Evolutionary conservation across 768 basidiomycete species (phyloP).

Genomic region (Leccinum truebloodii): DNA sequence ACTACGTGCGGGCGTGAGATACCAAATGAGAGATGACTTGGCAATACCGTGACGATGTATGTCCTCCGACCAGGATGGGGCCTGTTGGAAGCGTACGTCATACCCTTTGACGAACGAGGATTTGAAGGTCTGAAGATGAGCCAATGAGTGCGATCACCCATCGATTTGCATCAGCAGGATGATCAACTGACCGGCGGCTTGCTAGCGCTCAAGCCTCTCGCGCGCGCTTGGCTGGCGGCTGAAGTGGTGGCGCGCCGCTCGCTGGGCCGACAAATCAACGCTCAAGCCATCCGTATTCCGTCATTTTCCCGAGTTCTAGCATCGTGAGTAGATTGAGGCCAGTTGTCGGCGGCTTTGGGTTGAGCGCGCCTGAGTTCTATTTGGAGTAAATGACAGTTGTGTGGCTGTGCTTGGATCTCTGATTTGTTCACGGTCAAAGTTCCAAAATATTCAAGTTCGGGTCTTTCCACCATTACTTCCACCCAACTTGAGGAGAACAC

Average conservation of each 20-base stretch:
- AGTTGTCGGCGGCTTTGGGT: not conserved
- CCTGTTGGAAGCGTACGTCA: not conserved
- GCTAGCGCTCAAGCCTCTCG: not conserved
- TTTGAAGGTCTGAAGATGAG: not conserved
- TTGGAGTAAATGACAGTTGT: not conserved
- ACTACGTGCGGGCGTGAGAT: not conserved
- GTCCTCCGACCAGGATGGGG: conserved; percentile 7
- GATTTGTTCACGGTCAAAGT: too few species aligned
- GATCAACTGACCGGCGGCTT: not conserved
- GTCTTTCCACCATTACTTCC: conserved; percentile 2
- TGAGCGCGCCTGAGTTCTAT: not conserved
- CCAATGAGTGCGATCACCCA: not conserved
- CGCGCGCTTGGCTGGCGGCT: not conserved
- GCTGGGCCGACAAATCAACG: not conserved
- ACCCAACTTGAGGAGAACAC: not conserved
- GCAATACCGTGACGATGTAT: not conserved
- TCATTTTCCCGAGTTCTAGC: not conserved
- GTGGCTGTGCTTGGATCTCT: not conserved
- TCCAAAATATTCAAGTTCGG: not conserved
- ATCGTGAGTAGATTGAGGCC: not conserved
- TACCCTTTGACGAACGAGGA: not conserved
- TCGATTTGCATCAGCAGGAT: not conserved
- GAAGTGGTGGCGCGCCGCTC: not conserved
- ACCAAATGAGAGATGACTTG: not conserved
- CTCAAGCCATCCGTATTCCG: not conserved